phyloP scores from a whole-genome alignment of 139 green algal genomes.

The Chlorella sp. region DNA sequence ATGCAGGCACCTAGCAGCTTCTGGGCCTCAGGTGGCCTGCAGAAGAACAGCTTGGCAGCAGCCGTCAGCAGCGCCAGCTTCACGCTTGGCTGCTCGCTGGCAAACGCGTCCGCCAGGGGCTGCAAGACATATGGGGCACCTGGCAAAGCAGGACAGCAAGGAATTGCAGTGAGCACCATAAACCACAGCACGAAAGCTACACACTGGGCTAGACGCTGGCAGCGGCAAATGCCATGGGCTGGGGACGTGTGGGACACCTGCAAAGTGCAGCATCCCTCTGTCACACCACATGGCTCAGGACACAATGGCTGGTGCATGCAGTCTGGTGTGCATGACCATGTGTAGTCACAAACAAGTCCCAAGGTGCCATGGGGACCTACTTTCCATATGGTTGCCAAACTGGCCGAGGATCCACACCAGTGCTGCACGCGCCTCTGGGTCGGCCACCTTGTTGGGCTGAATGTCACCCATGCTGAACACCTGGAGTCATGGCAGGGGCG shows the following conservation, averaged over 20 bases:
- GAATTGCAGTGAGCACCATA: too few species aligned
- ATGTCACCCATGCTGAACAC: too few species aligned
- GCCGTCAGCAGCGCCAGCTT: conserved; percentile 78
- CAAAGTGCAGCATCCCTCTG: neutral
- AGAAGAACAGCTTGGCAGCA: conserved; percentile 85
- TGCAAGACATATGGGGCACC: conserved; percentile 89
- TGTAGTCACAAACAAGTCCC: neutral
- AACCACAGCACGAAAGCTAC: too few species aligned
- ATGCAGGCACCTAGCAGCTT: conserved; percentile 49
- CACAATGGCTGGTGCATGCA: neutral
- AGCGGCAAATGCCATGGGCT: neutral
- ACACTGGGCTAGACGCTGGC: too few species aligned
- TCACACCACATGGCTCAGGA: neutral
- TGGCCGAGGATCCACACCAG: conserved; percentile 91
- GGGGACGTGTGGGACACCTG: neutral
- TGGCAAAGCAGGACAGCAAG: conserved; percentile 10
- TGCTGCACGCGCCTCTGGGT: conserved; percentile 67
- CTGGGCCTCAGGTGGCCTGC: conserved; percentile 69
- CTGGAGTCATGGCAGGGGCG: too few species aligned
- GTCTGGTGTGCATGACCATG: neutral
- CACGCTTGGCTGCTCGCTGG: conserved; percentile 42
- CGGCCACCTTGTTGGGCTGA: too few species aligned
- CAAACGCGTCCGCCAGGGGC: conserved; percentile 56
- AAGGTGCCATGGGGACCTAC: neutral
- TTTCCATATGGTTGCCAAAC: conserved; percentile 59